Conservation (phyloP, 2,329 filamentous ascomycete species). For the Nemania sp. region DNA sequence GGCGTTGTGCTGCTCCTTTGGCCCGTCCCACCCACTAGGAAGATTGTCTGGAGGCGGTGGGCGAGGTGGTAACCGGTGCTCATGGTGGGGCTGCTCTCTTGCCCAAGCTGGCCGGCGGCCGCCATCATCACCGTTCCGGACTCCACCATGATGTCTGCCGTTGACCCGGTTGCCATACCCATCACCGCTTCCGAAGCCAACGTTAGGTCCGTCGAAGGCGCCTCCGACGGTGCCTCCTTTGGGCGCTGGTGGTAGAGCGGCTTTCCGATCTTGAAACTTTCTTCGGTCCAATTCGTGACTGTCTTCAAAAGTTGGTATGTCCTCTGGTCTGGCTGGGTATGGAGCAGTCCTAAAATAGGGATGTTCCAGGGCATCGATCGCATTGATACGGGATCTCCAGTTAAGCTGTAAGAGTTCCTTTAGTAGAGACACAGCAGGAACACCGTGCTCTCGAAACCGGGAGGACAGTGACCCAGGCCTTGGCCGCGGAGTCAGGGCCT, state of each 20-base stretch:
- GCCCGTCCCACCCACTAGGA: slow-evolving; percentile 42
- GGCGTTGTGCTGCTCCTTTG: slow-evolving; percentile 47
- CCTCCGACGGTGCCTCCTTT: slow-evolving; percentile 87
- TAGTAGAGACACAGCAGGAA: slow-evolving; percentile 76
- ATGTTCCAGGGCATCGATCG: slow-evolving; percentile 89
- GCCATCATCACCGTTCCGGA: slow-evolving; percentile 44
- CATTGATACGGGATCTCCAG: slow-evolving; percentile 87
- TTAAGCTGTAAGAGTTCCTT: slow-evolving; percentile 84
- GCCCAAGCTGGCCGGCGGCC: slow-evolving; percentile 57
- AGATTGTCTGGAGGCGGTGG: slow-evolving; percentile 52
- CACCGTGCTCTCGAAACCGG: slow-evolving; percentile 74
- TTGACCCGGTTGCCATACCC: slow-evolving; percentile 56
- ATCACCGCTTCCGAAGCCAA: slow-evolving; percentile 55
- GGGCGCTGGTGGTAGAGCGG: slow-evolving; percentile 83
- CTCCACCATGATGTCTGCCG: slow-evolving; percentile 44
- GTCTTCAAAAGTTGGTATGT: slow-evolving; percentile 90
- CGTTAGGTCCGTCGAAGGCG: slow-evolving; percentile 53
- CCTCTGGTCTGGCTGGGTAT: slow-evolving; percentile 76
- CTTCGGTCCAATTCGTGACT: slow-evolving; percentile 95
- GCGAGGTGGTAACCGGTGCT: slow-evolving; percentile 51
- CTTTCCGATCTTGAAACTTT: slow-evolving; percentile 85
- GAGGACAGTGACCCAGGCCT: slow-evolving; percentile 68
- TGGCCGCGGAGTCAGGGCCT: slow-evolving; percentile 67
- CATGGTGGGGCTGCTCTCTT: slow-evolving; percentile 47
- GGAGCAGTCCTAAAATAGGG: slow-evolving; percentile 85